phyloP scores from a whole-genome alignment of 805 yeast species.

The Hanseniaspora osmophila region DNA sequence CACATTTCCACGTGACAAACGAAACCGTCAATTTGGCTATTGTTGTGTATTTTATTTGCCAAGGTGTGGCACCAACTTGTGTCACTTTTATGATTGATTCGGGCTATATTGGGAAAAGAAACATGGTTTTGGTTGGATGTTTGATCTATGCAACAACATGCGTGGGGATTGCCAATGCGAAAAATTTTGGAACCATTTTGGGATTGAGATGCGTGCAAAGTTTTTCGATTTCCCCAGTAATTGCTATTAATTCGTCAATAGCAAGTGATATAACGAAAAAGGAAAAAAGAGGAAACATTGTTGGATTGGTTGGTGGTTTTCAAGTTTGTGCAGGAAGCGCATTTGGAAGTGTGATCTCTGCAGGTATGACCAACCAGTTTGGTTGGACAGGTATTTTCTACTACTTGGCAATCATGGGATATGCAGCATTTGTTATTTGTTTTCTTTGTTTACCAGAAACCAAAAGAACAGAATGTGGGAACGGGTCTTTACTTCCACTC shows the following conservation, averaged over 20 bases:
- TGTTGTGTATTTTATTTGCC: constrained; percentile 61
- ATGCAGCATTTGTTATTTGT: constrained; percentile 25
- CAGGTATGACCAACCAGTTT: constrained; percentile 27
- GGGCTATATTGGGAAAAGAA: constrained; percentile 47
- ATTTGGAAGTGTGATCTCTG: constrained; percentile 60
- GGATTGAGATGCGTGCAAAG: constrained; percentile 67
- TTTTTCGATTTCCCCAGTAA: constrained; percentile 59
- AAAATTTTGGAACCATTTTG: constrained; percentile 44
- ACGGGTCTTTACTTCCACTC: constrained; percentile 48
- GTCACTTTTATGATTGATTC: constrained; percentile 57
- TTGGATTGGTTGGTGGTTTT: constrained; percentile 54
- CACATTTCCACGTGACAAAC: constrained; percentile 39
- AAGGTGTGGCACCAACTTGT: constrained; percentile 63
- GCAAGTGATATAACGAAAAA: constrained; percentile 61
- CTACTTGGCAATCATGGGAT: constrained; percentile 57
- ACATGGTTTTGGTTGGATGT: constrained; percentile 43
- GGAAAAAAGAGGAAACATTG: constrained; percentile 53
- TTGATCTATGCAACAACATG: constrained; percentile 44
- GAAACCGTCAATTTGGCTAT: constrained; percentile 56
- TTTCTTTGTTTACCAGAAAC: constrained; percentile 57
- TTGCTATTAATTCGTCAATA: constrained; percentile 55
- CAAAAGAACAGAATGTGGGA: constrained; percentile 55
- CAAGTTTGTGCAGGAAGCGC: constrained; percentile 55
- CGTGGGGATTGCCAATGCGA: constrained; percentile 48
- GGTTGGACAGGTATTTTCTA: constrained; percentile 73